Evolutionary conservation across 2,329 filamentous ascomycete species (phyloP), one percentile per base, ranked within the genome.

Genomic region (Aspergillus unguis): DNA sequence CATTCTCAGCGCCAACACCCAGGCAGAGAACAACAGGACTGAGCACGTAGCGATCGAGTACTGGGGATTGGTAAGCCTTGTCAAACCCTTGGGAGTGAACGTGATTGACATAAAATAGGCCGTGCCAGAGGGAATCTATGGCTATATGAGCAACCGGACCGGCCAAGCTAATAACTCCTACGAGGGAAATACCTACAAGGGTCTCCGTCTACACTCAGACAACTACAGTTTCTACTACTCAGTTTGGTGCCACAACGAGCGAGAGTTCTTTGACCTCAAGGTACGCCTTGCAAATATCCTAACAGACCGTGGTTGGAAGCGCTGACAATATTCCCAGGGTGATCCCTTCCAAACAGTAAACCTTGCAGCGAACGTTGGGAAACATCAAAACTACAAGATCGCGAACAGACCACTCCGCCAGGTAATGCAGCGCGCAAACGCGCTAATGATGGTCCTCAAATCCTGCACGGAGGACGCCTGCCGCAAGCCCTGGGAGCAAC

Each of bases 201-300:
- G 75, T 0, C 59, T 85, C 23, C 76, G 83, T n/a, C 67, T 86
- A 5, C 72, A 83, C 3, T 71, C 77, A 0, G 64, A 76, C 2
- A 67, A 71, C 4, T 87, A 87, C 61, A 82, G 79, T 60, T 64
- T 87, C 4, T 82, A 84, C 55, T 88, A 88, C 60, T 79, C 83
- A 0, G 82, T 87, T 0, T 88, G 85, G 85, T 88, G 86, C 62
- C 85, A 71, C 10, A 83, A 83, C 47, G 84, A 87, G 61, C 80
- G 82, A 50, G 85, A 88, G 64, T 75, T 86, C 2, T 88, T 87
- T 63, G 78, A 87, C 56, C 61, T 86, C 36, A 79, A 74, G 61
- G 82, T 80, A 65, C 55, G 1, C 26, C 28, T 17, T n/a, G 6
- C 17, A 3, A n/a, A 4, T 17, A 17, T 17, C 17, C 17, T 17